Base-by-base conservation (phyloP, 768 basidiomycete species). In the Tephrocybe sp. region DNA sequence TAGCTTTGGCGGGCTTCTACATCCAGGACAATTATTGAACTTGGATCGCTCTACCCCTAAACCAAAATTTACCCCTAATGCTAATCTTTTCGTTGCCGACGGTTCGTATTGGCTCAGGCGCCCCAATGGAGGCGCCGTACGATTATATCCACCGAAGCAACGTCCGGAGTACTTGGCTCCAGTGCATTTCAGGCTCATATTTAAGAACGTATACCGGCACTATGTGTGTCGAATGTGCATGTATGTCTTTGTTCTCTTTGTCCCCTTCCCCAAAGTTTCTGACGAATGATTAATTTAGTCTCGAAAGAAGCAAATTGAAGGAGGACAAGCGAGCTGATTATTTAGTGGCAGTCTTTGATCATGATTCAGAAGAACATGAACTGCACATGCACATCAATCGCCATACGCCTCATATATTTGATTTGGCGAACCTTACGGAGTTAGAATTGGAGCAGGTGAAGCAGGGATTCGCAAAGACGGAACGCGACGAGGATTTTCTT, bases 221-320 rank as follows among this genome's bases (percentile, higher is more conserved):
- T 10, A 33, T 8, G 32, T 52, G 16, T 52, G 51, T 19, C 51
- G 51, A 12, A 41, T 52, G 45, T 52, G 51, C 51, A 46, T 45
- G 51, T 52, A 9, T n/a, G 51, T 46, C 1, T 20, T 8, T 19
- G 11, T 20, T 40, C 23, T 22, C 0, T 40, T 31, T 5, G 12
- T 4, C 9, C 30, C 17, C 14, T 39, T 40, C n/a, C n/a, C n/a
- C 6, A 7, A 13, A 22, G 10, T 16, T 30, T 6, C 13, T 31
- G 6, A 33, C 19, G 17, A 7, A 46, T 10, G 0, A 8, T 8
- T 17, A 1, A 22, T n/a, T 13, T 13, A 52, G 51, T 30, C 31
- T 52, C 13, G 20, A 52, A 33, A 38, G 33, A 34, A 46, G 40
- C 16, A 46, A 46, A 16, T 31, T 52, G 22, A 17, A 31, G 2